A percentile compares a stretch with the other conserved stretches of the same genome.
Evolutionary conservation across 305 asterid species (phyloP).

Genomic region (Fraxinus nigra): DNA sequence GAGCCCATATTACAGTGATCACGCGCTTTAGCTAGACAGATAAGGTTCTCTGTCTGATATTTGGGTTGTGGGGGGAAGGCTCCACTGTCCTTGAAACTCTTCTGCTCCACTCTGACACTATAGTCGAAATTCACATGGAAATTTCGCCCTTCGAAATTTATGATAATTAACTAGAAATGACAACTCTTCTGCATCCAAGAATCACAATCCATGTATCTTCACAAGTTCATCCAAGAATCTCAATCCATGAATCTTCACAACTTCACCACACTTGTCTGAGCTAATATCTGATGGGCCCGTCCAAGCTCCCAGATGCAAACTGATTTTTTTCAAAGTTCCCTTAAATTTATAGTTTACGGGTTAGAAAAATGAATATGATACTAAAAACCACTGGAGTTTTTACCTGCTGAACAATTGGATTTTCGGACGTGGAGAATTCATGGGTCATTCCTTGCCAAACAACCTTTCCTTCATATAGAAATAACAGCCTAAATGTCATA

Average conservation of each 20-base stretch:
- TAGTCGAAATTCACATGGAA: neutral
- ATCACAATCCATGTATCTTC: neutral
- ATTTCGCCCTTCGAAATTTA: neutral
- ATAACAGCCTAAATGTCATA: slow-evolving; percentile 55
- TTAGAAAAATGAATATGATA: neutral
- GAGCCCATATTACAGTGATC: neutral
- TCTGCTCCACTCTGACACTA: neutral
- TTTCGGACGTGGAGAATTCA: slow-evolving; percentile 78
- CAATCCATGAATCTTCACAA: neutral
- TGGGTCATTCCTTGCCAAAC: slow-evolving; percentile 98
- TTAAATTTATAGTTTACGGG: neutral
- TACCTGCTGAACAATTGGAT: slow-evolving; percentile 92
- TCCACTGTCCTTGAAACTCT: neutral
- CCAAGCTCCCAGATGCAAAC: slow-evolving; percentile 94
- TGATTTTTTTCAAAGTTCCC: slow-evolving; percentile 24
- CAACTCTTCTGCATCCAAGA: neutral
- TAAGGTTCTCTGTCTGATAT: neutral
- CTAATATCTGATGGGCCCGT: slow-evolving; percentile 80
- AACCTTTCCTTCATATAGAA: slow-evolving; percentile 82
- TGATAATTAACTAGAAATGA: neutral
- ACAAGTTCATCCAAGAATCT: neutral
- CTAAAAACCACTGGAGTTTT: slow-evolving; percentile 7
- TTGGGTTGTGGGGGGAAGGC: neutral
- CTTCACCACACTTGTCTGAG: neutral
- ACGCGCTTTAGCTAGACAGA: neutral